A percentile compares a stretch with the other conserved stretches of the same genome.
Conservation (phyloP, 768 basidiomycete genomes). For the Phylloporus arenicola region DNA sequence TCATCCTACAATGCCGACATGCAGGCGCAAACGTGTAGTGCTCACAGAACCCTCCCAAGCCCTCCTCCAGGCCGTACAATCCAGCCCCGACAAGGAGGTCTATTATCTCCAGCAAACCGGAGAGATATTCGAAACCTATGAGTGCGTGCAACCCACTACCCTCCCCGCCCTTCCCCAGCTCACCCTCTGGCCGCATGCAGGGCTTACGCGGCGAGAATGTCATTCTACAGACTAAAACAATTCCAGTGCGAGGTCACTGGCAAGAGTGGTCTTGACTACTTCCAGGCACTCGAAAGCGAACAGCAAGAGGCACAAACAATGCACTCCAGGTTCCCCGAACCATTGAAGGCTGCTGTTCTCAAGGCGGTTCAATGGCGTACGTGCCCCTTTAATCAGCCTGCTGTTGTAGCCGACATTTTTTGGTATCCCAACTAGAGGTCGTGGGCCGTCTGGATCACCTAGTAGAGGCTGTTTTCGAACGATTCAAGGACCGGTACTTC, state of each 20-base stretch:
- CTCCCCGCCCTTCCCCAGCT: conserved; percentile 23
- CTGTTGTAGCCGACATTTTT: conserved; percentile 9
- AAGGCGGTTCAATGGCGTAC: conserved; percentile 94
- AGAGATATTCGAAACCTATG: conserved; percentile 95
- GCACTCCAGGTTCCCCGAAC: conserved; percentile 88
- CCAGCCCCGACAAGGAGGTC: conserved; percentile 68
- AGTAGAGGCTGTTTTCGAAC: conserved; percentile 91
- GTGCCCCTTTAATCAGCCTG: conserved; percentile 36
- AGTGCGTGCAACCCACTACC: conserved; percentile 50
- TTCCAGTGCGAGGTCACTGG: conserved; percentile 98
- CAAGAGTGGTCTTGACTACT: conserved; percentile 90
- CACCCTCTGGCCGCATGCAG: conserved; percentile 30
- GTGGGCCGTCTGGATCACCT: conserved; percentile 94
- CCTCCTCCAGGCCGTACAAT: conserved; percentile 59
- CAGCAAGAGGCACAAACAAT: conserved; percentile 82
- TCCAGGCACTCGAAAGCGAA: conserved; percentile 90
- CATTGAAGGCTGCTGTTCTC: conserved; percentile 87
- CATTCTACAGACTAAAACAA: conserved; percentile 89
- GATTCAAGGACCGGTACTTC: conserved; percentile 96
- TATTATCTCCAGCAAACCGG: conserved; percentile 93
- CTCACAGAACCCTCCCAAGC: conserved; percentile 75
- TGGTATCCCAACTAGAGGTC: conserved; percentile 59
- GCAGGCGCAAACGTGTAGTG: conserved; percentile 84
- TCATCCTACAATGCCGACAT: conserved; percentile 68
- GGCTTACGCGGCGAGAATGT: conserved; percentile 86